phyloP scores from a whole-genome alignment of 2,329 filamentous ascomycete genomes.

The Ciborinia camelliae region DNA sequence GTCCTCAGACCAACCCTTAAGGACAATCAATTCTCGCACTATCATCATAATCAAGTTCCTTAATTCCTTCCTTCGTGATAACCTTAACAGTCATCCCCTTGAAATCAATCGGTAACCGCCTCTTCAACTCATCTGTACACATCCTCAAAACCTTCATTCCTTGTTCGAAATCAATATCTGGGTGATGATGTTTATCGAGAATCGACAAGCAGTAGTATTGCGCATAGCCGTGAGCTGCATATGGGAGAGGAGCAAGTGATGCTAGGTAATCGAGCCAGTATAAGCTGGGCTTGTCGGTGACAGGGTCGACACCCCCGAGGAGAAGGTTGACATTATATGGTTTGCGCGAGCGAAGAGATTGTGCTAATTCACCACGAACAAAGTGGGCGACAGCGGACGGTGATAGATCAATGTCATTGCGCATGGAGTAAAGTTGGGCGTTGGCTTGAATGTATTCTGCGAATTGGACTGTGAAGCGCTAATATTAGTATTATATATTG shows the following conservation, averaged over 20 bases:
- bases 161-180: conserved; percentile 83
- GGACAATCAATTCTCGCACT: conserved; percentile 39
- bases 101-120: conserved; percentile 96
- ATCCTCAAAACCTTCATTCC: conserved; percentile 89
- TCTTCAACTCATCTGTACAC: conserved; percentile 96
- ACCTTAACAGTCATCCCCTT: conserved; percentile 95
- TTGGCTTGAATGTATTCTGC: conserved; percentile 99
- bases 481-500: conserved; percentile 17
- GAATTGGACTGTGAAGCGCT: conserved; percentile 73
- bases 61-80: conserved; percentile 89
- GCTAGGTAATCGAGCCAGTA: conserved; percentile 99
- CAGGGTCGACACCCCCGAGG: conserved; percentile 88
- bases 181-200: conserved; percentile 97
- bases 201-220: conserved; percentile 99
- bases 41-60: conserved; percentile 81
- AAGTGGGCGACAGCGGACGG: conserved; percentile 88
- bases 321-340: conserved; percentile 97
- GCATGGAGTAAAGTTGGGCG: conserved; percentile 96
- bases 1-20: conserved; percentile 19
- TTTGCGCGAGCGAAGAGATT: conserved; percentile 83
- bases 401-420: conserved; percentile 88
- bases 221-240: conserved; percentile 96
- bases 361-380: conserved; percentile 88
- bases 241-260: conserved; percentile 80
- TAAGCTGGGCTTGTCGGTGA: conserved; percentile 83